Conservation (phyloP, 139 green algal species). For the Zygnema cylindricum region DNA sequence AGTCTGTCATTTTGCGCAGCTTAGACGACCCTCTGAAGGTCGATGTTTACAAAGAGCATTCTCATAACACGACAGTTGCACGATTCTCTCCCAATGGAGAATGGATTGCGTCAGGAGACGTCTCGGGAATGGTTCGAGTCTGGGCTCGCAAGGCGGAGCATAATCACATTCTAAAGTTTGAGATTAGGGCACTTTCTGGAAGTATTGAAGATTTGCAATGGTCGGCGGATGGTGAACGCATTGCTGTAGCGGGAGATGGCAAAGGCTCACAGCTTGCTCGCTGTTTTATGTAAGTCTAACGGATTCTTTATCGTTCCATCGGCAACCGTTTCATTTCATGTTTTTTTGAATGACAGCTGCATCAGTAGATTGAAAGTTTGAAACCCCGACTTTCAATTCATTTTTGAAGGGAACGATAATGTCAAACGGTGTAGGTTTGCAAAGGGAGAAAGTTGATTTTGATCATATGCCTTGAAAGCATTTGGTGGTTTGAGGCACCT, state of each 20-base stretch:
- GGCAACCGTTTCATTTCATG: too few relatives aligned
- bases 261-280: conserved; percentile 40
- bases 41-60: conserved; percentile 56
- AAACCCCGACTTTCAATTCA: too few relatives aligned
- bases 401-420: too few relatives aligned
- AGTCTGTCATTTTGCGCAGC: conserved; percentile 53
- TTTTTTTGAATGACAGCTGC: too few relatives aligned
- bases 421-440: too few relatives aligned
- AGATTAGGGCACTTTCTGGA: conserved; percentile 59
- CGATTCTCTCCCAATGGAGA: conserved; percentile 64
- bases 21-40: conserved; percentile 41
- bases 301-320: too few relatives aligned
- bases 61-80: conserved; percentile 53
- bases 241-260: conserved; percentile 62
- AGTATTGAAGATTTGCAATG: conserved; percentile 64
- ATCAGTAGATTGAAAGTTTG: too few relatives aligned
- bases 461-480: too few relatives aligned
- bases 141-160: conserved; percentile 50
- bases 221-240: conserved; percentile 65
- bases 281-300: conserved; percentile 65
- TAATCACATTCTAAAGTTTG: conserved; percentile 58
- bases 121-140: conserved; percentile 53
- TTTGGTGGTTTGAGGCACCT: too few relatives aligned
- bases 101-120: conserved; percentile 65
- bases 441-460: too few relatives aligned